These are phyloP conservation scores for Teunomyces cretensis DNA, from an alignment of 805 yeast genomes.

Conservation along the genomic window DNA sequence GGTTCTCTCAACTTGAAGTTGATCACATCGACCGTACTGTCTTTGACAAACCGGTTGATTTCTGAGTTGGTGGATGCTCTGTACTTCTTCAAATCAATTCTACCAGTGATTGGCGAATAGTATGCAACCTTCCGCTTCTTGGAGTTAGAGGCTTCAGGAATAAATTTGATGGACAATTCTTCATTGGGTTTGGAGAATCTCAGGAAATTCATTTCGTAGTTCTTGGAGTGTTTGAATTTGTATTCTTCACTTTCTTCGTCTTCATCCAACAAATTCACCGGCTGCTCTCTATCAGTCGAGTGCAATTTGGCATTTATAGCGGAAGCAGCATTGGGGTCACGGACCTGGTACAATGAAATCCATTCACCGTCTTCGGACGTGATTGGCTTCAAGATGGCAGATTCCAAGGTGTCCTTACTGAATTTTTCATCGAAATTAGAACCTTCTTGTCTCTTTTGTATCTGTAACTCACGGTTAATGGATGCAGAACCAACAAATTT, in stretches of 20 bases:
- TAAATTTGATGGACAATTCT: constrained; percentile 68
- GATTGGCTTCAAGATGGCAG: constrained; percentile 72
- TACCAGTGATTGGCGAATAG: constrained; percentile 76
- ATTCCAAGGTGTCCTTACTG: constrained; percentile 41
- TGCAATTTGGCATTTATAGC: constrained; percentile 28
- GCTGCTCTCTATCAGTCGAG: constrained; percentile 45
- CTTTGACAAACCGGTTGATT: constrained; percentile 54
- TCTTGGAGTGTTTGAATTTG: constrained; percentile 66
- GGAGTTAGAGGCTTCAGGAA: constrained; percentile 27
- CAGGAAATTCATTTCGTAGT: constrained; percentile 69
- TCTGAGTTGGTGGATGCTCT: constrained; percentile 63
- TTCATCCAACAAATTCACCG: constrained; percentile 41
- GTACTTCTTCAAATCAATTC: constrained; percentile 80
- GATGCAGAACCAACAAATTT: constrained; percentile 64
- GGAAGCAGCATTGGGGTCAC: constrained; percentile 22
- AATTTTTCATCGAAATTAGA: constrained; percentile 26
- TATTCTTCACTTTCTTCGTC: constrained; percentile 41
- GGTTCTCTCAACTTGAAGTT: constrained; percentile 69
- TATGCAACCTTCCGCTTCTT: constrained; percentile 57
- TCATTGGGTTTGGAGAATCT: constrained; percentile 48
- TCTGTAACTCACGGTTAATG: constrained; percentile 35
- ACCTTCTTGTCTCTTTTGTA: constrained; percentile 27
- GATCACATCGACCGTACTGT: constrained; percentile 59
- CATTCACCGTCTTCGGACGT: constrained; percentile 73
- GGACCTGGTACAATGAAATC: constrained; percentile 54